These are phyloP conservation scores for Larix sibirica DNA, from an alignment of 83 land plant genomes.

Conservation along the genomic window DNA sequence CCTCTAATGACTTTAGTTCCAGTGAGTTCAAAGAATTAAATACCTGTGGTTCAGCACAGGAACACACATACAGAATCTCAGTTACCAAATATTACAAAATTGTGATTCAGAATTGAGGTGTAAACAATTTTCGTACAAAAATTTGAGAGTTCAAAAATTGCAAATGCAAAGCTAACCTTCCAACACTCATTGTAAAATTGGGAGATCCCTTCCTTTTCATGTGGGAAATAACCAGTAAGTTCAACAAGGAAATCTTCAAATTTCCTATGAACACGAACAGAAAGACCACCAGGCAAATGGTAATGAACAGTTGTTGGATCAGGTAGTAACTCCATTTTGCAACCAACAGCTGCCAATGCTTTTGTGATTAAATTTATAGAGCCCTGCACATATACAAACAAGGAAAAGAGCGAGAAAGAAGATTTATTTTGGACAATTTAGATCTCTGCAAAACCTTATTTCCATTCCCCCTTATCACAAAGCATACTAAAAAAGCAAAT, in stretches of 20 bases:
- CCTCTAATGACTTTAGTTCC: conserved; percentile 95
- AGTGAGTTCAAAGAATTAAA: conserved; percentile 89
- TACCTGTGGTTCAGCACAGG: conserved; percentile 42
- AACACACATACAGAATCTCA: neutral
- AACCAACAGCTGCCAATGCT: conserved; percentile 87
- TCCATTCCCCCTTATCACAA: neutral
- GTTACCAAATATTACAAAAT: conserved; percentile 1
- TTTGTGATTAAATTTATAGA: conserved; percentile 88
- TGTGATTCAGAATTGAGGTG: neutral
- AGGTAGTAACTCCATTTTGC: conserved; percentile 84
- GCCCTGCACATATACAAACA: conserved; percentile 47
- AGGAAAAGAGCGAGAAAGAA: neutral
- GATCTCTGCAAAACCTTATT: neutral
- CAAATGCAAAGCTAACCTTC: conserved; percentile 64
- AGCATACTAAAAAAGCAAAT: neutral
- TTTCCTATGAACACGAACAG: conserved; percentile 82
- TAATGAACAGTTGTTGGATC: conserved; percentile 99
- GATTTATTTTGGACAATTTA: neutral
- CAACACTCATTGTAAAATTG: conserved; percentile 85
- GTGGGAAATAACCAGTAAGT: conserved; percentile 73
- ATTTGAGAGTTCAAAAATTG: neutral
- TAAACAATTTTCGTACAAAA: neutral
- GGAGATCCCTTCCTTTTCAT: conserved; percentile 82
- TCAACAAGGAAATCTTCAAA: conserved; percentile 74
- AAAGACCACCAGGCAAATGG: conserved; percentile 81